These are phyloP conservation scores for Cadophora gregata DNA, from an alignment of 2,329 filamentous ascomycete species.

Conservation along the genomic window DNA sequence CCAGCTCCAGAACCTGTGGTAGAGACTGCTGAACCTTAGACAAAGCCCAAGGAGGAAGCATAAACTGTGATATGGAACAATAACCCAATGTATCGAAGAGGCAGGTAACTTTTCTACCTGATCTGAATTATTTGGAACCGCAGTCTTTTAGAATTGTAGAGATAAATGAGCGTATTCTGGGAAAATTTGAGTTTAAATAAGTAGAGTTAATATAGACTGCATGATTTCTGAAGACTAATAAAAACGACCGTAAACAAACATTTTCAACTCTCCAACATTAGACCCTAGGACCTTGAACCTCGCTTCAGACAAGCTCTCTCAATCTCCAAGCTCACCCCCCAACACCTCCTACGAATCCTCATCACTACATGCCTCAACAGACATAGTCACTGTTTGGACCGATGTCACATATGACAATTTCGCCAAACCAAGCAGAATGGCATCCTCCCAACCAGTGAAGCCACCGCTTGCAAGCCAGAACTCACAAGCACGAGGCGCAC, in stretches of 20 bases:
- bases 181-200: background rate
- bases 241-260: constrained; percentile 7
- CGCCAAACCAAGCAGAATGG: constrained; percentile 37
- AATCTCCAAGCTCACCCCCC: background rate
- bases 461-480: constrained; percentile 35
- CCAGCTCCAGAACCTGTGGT: background rate
- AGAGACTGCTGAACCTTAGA: constrained; percentile 4
- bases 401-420: constrained; percentile 25
- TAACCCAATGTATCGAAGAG: background rate
- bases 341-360: constrained; percentile 11
- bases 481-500: constrained; percentile 37
- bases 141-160: background rate
- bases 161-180: background rate
- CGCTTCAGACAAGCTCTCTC: constrained; percentile 19
- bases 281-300: constrained; percentile 11
- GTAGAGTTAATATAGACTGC: constrained; percentile 6
- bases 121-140: background rate
- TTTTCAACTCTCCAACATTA: constrained; percentile 1
- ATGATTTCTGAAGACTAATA: background rate
- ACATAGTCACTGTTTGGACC: background rate
- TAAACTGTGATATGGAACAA: background rate
- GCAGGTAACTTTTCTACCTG: background rate
- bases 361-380: constrained; percentile 23
- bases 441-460: constrained; percentile 43
- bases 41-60: background rate